A percentile compares a stretch with the other conserved stretches of the same genome.
These are phyloP conservation scores for Pythium coloratum DNA, from an alignment of 352 stramenopile species.

Conservation along the genomic window DNA sequence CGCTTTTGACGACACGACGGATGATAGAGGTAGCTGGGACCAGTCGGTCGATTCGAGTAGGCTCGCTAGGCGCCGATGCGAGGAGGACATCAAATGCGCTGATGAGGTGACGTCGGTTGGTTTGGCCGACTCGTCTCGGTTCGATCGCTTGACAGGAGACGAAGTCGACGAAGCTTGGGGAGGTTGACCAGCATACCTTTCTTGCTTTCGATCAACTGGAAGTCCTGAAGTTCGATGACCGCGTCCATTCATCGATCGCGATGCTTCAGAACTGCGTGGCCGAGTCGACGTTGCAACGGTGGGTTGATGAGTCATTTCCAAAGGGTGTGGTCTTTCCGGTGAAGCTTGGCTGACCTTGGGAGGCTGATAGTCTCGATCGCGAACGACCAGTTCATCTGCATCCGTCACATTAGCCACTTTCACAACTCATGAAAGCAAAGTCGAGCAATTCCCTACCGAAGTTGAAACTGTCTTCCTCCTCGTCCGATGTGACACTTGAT, in stretches of 20 bases:
- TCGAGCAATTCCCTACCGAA: constrained; percentile 22
- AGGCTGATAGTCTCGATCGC: constrained; percentile 2
- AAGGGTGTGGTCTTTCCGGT: background rate
- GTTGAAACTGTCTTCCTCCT: constrained; percentile 34
- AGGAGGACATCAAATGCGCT: constrained; percentile 4
- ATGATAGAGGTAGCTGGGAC: constrained; percentile 30
- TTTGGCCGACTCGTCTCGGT: background rate
- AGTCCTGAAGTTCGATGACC: background rate
- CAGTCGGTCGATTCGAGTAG: constrained; percentile 77
- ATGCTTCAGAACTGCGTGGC: background rate
- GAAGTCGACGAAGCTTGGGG: background rate
- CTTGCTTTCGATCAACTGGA: background rate
- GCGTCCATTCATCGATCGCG: background rate
- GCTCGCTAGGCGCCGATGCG: constrained; percentile 39
- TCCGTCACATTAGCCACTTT: background rate
- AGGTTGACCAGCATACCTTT: background rate
- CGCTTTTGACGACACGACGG: background rate
- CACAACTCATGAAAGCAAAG: background rate
- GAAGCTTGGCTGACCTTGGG: background rate
- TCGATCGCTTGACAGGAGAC: background rate
- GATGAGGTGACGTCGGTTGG: background rate
- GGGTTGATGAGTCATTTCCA: background rate
- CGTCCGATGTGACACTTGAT: background rate
- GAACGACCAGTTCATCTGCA: constrained; percentile 22
- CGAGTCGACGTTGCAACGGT: background rate